Evolutionary conservation across 177 flowering plant genomes (phyloP), one percentile per base, ranked within the genome.

Genomic region (Vitis hybrid): DNA sequence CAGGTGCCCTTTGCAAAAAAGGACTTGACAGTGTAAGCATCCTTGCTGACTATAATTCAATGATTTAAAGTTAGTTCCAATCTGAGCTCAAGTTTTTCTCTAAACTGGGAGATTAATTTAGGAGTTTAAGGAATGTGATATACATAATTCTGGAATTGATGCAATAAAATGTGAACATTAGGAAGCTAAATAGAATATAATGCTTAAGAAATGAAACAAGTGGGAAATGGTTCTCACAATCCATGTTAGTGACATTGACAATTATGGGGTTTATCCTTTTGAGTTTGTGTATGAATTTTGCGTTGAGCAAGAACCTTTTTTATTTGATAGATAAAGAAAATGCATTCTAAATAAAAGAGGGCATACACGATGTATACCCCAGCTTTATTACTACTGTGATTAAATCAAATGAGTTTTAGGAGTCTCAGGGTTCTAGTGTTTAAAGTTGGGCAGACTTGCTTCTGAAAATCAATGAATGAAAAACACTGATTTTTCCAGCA

Each of bases 1-100:
- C 85, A 86, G 79, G 89, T 88, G 18, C 99, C 97, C 24, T 89
- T 91, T 83, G 81, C 95, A 40, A 82, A 74, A 58, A 81, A 70
- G 72, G 78, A 80, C 54, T 76, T 93, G 71, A 64, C 86, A 69
- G 72, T 89, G 99, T 93, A 84, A 82, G 90, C 76, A 67, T n/a
- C 57, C 52, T 62, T 52, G 5, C 50, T 59, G 21, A 40, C 13
- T 62, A 18, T 24, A 27, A 3, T 24, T 11, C 6, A 16, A 14
- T 57, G 56, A 2, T 7, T 21, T 35, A 18, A 12, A 15, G 15
- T 5, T 66, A 24, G 27, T 24, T 24, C 27, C 18, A 52, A 10
- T 61, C 32, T 62, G 40, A 32, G 27, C 52, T 56, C 30, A 19
- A 2, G 8, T 15, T 18, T 3, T 7, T 1, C 21, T 59, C 13